Evolutionary conservation across 257 asterid genomes (phyloP), one percentile per base, ranked within the genome.

Genomic region (Avicennia marina): DNA sequence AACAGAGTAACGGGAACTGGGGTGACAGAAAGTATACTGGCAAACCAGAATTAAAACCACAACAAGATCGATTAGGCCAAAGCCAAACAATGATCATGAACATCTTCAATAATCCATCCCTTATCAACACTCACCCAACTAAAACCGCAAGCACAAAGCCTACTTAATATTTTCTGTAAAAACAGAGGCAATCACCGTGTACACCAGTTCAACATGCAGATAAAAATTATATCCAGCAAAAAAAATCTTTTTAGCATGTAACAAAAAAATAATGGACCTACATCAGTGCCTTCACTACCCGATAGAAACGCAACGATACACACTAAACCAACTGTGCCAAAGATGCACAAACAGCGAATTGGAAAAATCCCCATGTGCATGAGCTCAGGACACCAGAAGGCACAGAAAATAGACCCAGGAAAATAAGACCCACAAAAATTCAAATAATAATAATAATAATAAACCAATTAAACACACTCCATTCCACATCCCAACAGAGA

Each of bases 391-490:
- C 63, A 67, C 11, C 39, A 56, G 9, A 31, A 12, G 26, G 31
- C 4, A 63, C 66, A 66, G 43, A 68, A 58, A 54, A 32, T 27
- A 43, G 48, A 15, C 34, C 33, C 33, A 29, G 33, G 5, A 29
- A 29, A 29, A n/a, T 11, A 25, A 9, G 41, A 15, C 0, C 16
- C 21, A 21, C 21, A 25, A 36, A 26, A 56, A 18, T 11, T 43
- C 39, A 39, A 44, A 62, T 45, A 7, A 46, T n/a, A n/a, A n/a
- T n/a, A n/a, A n/a, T n/a, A 25, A 63, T 13, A 26, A 50, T 55
- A 33, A 45, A 11, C 39, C 16, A 41, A 60, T 48, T 22, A 26
- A 61, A 60, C 67, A 45, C 70, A 47, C 32, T 42, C 73, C 74
- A 32, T 54, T 27, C 55, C 40, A 50, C 18, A 52, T 15, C 21